Conservation (phyloP, 768 basidiomycete species). For the Dioszegia aurantiaca region DNA sequence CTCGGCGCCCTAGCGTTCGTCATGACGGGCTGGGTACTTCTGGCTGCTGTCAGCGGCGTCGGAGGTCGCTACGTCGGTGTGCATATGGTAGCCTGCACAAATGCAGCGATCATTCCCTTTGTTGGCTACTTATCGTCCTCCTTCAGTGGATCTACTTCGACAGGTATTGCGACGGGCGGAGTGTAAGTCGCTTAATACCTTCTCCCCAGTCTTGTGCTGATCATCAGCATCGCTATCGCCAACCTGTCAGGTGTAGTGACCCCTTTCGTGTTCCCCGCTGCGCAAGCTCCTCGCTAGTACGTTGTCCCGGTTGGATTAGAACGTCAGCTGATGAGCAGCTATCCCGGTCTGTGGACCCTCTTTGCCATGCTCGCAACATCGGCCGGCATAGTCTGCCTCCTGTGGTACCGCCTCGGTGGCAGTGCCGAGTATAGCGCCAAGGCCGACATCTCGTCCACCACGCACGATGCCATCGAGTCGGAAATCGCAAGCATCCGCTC, state of each 20-base stretch:
- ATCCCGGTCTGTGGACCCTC: conserved; percentile 44
- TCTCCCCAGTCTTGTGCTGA: no score
- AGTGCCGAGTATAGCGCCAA: conserved; percentile 26
- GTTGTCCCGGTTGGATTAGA: conserved; percentile 1
- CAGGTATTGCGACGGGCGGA: conserved; percentile 41
- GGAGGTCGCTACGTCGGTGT: conserved; percentile 40
- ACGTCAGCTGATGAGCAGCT: conserved; percentile 16
- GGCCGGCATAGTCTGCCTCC: conserved; percentile 18
- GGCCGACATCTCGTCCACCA: no score
- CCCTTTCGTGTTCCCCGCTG: conserved; percentile 39
- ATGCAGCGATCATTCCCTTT: conserved; percentile 46
- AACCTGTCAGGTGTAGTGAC: conserved; percentile 39
- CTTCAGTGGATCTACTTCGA: conserved; percentile 35
- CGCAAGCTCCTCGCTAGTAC: conserved; percentile 31
- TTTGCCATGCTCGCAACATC: conserved; percentile 39
- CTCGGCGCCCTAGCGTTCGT: conserved; percentile 33
- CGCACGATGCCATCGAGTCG: no score
- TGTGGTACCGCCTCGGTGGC: conserved; percentile 42
- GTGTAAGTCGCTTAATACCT: conserved; percentile 5
- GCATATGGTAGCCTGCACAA: conserved; percentile 45
- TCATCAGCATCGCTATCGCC: conserved; percentile 31
- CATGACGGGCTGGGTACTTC: conserved; percentile 36
- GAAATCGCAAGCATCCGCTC: no score
- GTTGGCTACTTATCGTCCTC: conserved; percentile 37
- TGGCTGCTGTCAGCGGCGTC: conserved; percentile 32